Conservation (phyloP, 768 basidiomycete genomes). For the Melanogaster broomeanus region DNA sequence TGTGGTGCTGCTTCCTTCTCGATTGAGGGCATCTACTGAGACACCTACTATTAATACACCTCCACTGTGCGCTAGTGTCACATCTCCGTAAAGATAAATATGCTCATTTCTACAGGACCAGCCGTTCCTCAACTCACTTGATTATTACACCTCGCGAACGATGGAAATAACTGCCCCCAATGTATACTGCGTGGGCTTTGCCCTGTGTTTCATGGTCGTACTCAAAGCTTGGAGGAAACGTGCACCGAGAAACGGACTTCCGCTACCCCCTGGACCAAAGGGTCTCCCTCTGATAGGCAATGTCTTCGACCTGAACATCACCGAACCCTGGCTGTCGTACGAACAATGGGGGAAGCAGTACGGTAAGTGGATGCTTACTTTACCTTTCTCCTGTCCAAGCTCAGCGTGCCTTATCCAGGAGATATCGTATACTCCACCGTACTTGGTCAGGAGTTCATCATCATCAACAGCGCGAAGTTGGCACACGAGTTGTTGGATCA, state of each 20-base stretch:
- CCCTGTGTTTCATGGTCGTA: constrained; percentile 1
- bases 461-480: constrained; percentile 21
- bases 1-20: no score
- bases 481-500: constrained; percentile 26
- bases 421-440: constrained; percentile 25
- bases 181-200: constrained; percentile 6
- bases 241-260: constrained; percentile 15
- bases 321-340: constrained; percentile 34
- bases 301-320: constrained; percentile 17
- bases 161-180: neutral
- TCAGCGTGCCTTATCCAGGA: constrained; percentile 9
- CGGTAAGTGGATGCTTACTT: constrained; percentile 16
- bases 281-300: constrained; percentile 40
- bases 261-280: constrained; percentile 53
- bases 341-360: constrained; percentile 35
- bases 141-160: neutral
- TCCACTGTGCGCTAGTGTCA: no score
- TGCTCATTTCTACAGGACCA: constrained; percentile 1
- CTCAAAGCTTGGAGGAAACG: constrained; percentile 17
- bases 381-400: neutral
- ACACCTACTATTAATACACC: no score
- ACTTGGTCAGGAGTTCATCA: constrained; percentile 28
- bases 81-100: no score
- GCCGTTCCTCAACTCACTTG: constrained; percentile 10
- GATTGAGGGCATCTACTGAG: no score